phyloP scores from a whole-genome alignment of 2,329 filamentous ascomycete species.

The Acrocalymma vagum region DNA sequence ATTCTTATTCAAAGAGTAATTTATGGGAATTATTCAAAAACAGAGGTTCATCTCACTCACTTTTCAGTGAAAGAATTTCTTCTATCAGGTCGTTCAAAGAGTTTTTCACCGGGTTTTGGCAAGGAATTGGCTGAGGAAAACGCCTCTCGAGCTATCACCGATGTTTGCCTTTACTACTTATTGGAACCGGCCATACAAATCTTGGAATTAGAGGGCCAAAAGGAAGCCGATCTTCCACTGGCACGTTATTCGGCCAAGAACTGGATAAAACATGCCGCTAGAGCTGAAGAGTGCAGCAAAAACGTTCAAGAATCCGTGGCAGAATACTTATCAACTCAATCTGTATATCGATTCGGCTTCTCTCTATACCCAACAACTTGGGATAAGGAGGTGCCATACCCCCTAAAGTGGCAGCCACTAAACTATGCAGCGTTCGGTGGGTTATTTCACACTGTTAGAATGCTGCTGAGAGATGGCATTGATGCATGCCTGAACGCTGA shows the following conservation, averaged over 20 bases:
- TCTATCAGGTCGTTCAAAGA: conserved; percentile 5
- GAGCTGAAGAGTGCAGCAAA: conserved; percentile 11
- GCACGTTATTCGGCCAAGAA: conserved; percentile 30
- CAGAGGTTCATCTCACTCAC: conserved; percentile 17
- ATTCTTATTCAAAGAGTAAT: conserved; percentile 10
- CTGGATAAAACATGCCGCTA: conserved; percentile 25
- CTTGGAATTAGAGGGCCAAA: conserved; percentile 1
- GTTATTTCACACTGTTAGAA: conserved; percentile 13
- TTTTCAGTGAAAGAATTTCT: conserved; percentile 29
- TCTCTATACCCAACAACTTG: too few relatives aligned
- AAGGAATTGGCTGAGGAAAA: conserved; percentile 4
- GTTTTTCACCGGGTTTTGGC: background rate
- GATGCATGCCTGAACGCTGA: too few relatives aligned
- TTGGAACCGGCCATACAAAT: conserved; percentile 7
- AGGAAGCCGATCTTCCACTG: conserved; percentile 17
- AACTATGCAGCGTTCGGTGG: conserved; percentile 22
- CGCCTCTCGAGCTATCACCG: conserved; percentile 6
- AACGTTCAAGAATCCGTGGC: conserved; percentile 17
- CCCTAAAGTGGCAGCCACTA: conserved; percentile 11
- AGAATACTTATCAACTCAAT: conserved; percentile 18
- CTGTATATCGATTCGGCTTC: too few relatives aligned
- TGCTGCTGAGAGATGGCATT: conserved; percentile 17
- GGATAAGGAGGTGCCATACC: background rate
- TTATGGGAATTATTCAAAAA: background rate
- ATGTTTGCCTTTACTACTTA: conserved; percentile 20